Base-by-base conservation (phyloP, 495 filamentous ascomycete species). In the Talaromyces adpressus region DNA sequence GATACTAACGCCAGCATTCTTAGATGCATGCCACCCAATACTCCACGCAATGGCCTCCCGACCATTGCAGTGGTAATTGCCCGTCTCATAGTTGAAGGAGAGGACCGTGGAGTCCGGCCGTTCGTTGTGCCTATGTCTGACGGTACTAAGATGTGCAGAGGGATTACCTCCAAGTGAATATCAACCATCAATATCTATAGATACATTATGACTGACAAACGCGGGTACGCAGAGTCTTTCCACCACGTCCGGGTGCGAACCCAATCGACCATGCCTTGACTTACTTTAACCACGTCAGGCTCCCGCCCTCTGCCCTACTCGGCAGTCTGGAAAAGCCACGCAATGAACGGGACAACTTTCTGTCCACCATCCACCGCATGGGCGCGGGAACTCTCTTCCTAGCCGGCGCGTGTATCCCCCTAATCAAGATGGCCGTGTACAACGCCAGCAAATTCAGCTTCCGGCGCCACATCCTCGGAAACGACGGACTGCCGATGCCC, bases 201-300 rank as follows among this genome's bases (percentile, higher is more conserved):
- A 12, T 59, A 63, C 5, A 64, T 76, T 1, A 49, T 49, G 45
- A 49, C 45, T 49, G 45, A 49, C 45, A 49, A 16, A 49, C 45
- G 45, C 45, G 45, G 45, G 12, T 49, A 49, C 45, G 5, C 45
- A 49, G 45, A 49, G 45, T 49, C 45, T 49, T 49, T 49, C 74
- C 73, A 20, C 59, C 56, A 18, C 62, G 69, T 25, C 63, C 68
- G 20, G 73, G 74, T 3, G 65, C 68, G 1, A 69, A 72, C 18
- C 64, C 68, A 4, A 36, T 78, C 18, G 74, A 78, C 45, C 75
- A 78, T 45, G 62, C 75, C 16, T 56, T 78, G 32, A 78, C 75
- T 1, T 67, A 63, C 5, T 77, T 78, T 62, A 61, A 67, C 39
- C 68, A 71, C n/a, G 74, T 78, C 3, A 66, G 52, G 9, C 69